Conservation (phyloP, 805 yeast genomes). For the Debaryomyces maramus region DNA sequence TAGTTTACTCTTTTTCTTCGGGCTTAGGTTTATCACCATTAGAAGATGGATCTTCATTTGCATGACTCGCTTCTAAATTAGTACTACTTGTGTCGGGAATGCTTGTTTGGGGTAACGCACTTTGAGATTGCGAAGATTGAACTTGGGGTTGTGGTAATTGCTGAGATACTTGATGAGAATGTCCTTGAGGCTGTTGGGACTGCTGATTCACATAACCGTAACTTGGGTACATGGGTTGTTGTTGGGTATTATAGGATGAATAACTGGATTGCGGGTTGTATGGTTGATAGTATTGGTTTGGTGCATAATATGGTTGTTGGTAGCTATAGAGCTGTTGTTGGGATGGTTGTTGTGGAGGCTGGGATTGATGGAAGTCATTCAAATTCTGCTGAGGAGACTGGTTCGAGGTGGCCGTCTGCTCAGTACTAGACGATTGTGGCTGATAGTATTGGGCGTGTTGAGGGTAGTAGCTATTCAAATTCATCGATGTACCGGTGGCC, state of each 20-base stretch:
- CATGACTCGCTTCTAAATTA: neutral
- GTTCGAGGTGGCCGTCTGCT: slow-evolving; percentile 7
- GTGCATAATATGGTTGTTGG: slow-evolving; percentile 25
- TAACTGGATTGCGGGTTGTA: slow-evolving; percentile 16
- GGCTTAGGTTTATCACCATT: neutral
- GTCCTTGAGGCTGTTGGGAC: slow-evolving; percentile 10
- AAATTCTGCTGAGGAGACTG: slow-evolving; percentile 9
- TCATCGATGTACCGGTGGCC: neutral
- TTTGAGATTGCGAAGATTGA: slow-evolving; percentile 1
- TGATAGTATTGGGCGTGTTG: slow-evolving; percentile 12
- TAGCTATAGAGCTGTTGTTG: slow-evolving; percentile 20
- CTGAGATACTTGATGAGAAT: slow-evolving; percentile 7
- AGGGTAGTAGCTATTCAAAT: slow-evolving; percentile 12
- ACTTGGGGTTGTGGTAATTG: slow-evolving; percentile 4
- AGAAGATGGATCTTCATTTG: neutral
- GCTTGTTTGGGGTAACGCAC: slow-evolving; percentile 2
- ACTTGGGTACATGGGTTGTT: slow-evolving; percentile 18
- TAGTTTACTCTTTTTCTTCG: slow-evolving; percentile 2
- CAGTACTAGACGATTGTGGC: slow-evolving; percentile 9
- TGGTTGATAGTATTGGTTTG: slow-evolving; percentile 24
- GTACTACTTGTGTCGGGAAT: neutral
- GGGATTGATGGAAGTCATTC: slow-evolving; percentile 7
- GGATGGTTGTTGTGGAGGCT: slow-evolving; percentile 11
- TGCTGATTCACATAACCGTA: slow-evolving; percentile 16
- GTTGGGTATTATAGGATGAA: slow-evolving; percentile 15